These are phyloP conservation scores for Plectosphaerella cucumerina DNA, from an alignment of 2,329 filamentous ascomycete genomes.

Conservation along the genomic window DNA sequence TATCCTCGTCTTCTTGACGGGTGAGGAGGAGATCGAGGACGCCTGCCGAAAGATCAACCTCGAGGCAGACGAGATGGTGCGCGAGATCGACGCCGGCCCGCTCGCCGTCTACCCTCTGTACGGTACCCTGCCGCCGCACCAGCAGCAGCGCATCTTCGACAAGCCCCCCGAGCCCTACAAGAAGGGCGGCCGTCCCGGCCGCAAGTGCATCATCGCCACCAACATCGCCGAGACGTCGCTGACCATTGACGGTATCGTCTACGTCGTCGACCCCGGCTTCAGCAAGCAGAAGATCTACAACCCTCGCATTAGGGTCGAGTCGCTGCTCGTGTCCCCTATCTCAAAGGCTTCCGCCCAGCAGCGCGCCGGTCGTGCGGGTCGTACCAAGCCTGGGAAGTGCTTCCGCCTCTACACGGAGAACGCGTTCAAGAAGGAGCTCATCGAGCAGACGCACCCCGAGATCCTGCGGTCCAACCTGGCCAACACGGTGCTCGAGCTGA, in stretches of 20 bases:
- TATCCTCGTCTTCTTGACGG: slow-evolving; percentile 89
- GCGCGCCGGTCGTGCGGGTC: slow-evolving; percentile 96
- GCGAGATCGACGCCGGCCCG: slow-evolving; percentile 88
- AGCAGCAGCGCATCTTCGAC: slow-evolving; percentile 95
- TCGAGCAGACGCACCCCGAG: slow-evolving; percentile 95
- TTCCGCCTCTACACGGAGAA: slow-evolving; percentile 94
- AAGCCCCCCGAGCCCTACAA: slow-evolving; percentile 71
- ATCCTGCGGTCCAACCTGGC: slow-evolving; percentile 92
- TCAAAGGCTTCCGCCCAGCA: slow-evolving; percentile 97
- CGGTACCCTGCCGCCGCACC: slow-evolving; percentile 83
- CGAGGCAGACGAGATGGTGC: slow-evolving; percentile 85
- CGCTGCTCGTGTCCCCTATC: slow-evolving; percentile 93
- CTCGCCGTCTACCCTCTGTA: slow-evolving; percentile 91
- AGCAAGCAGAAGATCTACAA: slow-evolving; percentile 99
- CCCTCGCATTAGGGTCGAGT: slow-evolving; percentile 92
- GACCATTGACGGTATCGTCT: slow-evolving; percentile 98
- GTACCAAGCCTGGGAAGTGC: slow-evolving; percentile 97
- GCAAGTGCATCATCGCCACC: slow-evolving; percentile 90
- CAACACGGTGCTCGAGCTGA: slow-evolving; percentile 91
- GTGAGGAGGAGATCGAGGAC: slow-evolving; percentile 98
- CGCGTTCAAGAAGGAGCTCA: slow-evolving; percentile 96
- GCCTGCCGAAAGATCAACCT: slow-evolving; percentile 86
- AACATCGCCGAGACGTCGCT: slow-evolving; percentile 98
- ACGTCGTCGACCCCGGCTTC: slow-evolving; percentile 98
- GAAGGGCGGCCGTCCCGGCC: slow-evolving; percentile 77